These are phyloP conservation scores for Aquilaria agallochum DNA, from an alignment of 441 rosid species.

Conservation along the genomic window DNA sequence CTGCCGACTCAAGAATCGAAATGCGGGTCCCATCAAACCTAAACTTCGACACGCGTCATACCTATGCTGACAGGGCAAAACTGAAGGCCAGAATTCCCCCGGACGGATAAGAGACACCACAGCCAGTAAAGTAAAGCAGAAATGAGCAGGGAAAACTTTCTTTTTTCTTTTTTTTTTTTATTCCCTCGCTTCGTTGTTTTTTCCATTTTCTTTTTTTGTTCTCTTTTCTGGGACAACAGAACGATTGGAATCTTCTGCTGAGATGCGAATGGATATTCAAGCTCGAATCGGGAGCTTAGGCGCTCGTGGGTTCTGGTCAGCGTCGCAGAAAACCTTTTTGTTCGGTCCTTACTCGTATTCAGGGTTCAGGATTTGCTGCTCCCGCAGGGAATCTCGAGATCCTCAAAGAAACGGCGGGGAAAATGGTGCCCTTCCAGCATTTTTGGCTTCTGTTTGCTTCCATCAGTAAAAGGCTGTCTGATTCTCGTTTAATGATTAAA, in stretches of 20 bases:
- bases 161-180: too few species aligned
- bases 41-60: conserved; percentile 6
- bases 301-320: conserved; percentile 20
- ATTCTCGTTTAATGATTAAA: not conserved
- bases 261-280: conserved; percentile 48
- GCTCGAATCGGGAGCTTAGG: conserved; percentile 26
- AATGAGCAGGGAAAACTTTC: too few species aligned
- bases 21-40: too few species aligned
- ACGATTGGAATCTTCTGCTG: conserved; percentile 3
- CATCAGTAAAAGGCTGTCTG: not conserved
- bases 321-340: conserved; percentile 16
- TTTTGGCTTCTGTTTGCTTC: not conserved
- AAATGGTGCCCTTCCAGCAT: conserved; percentile 27
- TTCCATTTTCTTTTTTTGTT: too few species aligned
- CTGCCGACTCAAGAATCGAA: too few species aligned
- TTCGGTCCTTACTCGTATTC: conserved; percentile 11
- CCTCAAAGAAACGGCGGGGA: conserved; percentile 34
- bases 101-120: conserved; percentile 19
- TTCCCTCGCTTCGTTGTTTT: too few species aligned
- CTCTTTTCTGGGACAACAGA: not conserved
- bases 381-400: conserved; percentile 30
- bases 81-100: conserved; percentile 4
- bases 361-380: conserved; percentile 33
- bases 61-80: conserved; percentile 12
- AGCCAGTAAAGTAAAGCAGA: not conserved